A percentile compares a stretch with the other conserved stretches of the same genome.
Evolutionary conservation across 805 yeast genomes (phyloP).

Genomic region (Ogataea saltuana): DNA sequence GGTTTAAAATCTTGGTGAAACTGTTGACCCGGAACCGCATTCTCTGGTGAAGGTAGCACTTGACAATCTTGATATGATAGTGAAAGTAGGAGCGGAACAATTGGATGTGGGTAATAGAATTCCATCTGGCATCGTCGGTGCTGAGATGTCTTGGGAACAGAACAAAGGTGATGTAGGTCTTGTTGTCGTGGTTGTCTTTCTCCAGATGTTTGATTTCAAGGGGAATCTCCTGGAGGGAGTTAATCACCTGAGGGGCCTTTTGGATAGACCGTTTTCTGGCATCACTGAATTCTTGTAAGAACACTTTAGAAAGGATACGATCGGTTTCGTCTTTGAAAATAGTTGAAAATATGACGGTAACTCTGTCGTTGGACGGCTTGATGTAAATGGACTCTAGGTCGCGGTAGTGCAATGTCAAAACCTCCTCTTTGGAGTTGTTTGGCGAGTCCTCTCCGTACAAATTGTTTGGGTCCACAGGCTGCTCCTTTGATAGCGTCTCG

Average conservation of each 20-base stretch:
- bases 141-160: slow-evolving; percentile 78
- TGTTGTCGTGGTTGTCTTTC: slow-evolving; percentile 37
- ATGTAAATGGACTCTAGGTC: slow-evolving; percentile 91
- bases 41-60: slow-evolving; percentile 97
- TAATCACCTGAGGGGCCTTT: slow-evolving; percentile 97
- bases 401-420: slow-evolving; percentile 77
- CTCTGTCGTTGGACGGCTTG: slow-evolving; percentile 92
- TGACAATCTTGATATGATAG: slow-evolving; percentile 96
- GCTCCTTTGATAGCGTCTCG: slow-evolving; percentile 56
- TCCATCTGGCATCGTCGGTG: slow-evolving; percentile 65
- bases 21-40: slow-evolving; percentile 96
- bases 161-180: slow-evolving; percentile 61
- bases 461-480: slow-evolving; percentile 41
- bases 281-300: slow-evolving; percentile 91
- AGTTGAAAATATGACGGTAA: slow-evolving; percentile 93
- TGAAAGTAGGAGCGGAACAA: slow-evolving; percentile 96
- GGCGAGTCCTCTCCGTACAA: slow-evolving; percentile 42
- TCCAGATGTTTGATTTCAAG: slow-evolving; percentile 64
- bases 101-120: slow-evolving; percentile 87
- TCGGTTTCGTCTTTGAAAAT: slow-evolving; percentile 96
- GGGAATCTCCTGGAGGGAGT: slow-evolving; percentile 90
- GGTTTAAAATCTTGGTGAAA: slow-evolving; percentile 89
- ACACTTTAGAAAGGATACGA: slow-evolving; percentile 84
- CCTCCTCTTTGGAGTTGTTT: slow-evolving; percentile 50
- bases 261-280: slow-evolving; percentile 95